Evolutionary conservation across 306 rosid genomes (phyloP).

Genomic region (Cicer pinnatifidum): DNA sequence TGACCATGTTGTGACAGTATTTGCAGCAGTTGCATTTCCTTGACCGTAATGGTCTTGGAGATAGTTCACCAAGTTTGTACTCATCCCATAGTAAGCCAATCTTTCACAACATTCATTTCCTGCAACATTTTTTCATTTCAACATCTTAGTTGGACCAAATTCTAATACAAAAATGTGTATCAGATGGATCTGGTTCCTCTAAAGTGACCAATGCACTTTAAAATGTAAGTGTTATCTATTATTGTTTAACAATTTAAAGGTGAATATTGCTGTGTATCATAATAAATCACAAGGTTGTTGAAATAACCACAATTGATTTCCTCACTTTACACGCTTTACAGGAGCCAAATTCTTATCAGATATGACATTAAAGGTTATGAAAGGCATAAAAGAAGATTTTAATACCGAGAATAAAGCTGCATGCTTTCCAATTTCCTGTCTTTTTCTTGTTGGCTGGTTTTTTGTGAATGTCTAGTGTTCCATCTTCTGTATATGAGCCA

Average conservation of each 20-base stretch:
- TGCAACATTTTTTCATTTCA: slow-evolving; percentile 39
- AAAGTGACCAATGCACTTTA: too few relatives aligned
- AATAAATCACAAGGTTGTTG: too few relatives aligned
- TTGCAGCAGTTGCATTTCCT: slow-evolving; percentile 69
- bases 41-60: slow-evolving; percentile 56
- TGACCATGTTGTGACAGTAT: slow-evolving; percentile 66
- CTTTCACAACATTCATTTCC: slow-evolving; percentile 87
- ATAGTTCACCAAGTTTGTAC: slow-evolving; percentile 87
- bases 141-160: slow-evolving; percentile 16
- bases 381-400: not conserved
- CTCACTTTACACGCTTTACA: too few relatives aligned
- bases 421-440: slow-evolving; percentile 82
- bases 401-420: slow-evolving; percentile 75
- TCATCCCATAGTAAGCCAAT: slow-evolving; percentile 87
- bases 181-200: not conserved
- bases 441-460: slow-evolving; percentile 67
- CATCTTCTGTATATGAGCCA: slow-evolving; percentile 63
- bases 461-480: slow-evolving; percentile 57
- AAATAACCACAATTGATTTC: too few relatives aligned
- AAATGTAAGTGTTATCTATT: too few relatives aligned
- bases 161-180: not conserved
- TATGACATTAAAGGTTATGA: not conserved
- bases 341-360: not conserved
- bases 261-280: too few relatives aligned
- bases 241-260: too few relatives aligned